Evolutionary conservation across 75 land plant species (phyloP).

Genomic region (Pinus taeda): DNA sequence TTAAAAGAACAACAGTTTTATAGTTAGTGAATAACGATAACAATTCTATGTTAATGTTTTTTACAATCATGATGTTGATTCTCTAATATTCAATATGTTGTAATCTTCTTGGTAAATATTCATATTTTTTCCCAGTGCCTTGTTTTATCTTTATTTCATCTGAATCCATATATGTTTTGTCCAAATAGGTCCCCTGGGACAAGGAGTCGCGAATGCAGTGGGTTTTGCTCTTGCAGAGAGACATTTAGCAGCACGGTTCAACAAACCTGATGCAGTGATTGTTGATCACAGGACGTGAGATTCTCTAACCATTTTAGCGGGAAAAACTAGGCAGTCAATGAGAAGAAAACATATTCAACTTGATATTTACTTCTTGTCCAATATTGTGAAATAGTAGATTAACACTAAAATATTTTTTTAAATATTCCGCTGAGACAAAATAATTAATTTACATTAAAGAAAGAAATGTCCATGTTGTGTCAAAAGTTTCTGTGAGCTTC

Average conservation of each 20-base stretch:
- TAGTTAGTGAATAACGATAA: no score
- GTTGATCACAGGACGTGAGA: slow-evolving; percentile 68
- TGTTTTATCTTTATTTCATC: neutral
- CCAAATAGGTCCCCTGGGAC: slow-evolving; percentile 65
- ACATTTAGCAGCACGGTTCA: slow-evolving; percentile 68
- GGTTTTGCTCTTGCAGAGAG: slow-evolving; percentile 70
- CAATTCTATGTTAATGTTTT: no score
- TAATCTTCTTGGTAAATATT: neutral
- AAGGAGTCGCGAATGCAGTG: slow-evolving; percentile 88
- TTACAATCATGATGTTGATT: no score
- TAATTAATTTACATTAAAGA: neutral
- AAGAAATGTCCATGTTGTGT: neutral
- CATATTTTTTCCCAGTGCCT: neutral
- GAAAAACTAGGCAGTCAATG: neutral
- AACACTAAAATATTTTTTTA: neutral
- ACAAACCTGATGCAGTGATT: slow-evolving; percentile 47
- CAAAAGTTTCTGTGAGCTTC: neutral
- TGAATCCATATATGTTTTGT: neutral
- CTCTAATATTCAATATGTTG: neutral
- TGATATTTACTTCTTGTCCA: no score
- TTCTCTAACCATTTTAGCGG: neutral
- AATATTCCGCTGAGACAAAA: neutral
- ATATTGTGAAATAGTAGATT: neutral
- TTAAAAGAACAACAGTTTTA: no score
- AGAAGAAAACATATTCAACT: neutral